Percentiles rank a stretch among this genome's conserved stretches.
phyloP scores from a whole-genome alignment of 2,329 filamentous ascomycete species.

The Cylindrodendrum hubeiense region DNA sequence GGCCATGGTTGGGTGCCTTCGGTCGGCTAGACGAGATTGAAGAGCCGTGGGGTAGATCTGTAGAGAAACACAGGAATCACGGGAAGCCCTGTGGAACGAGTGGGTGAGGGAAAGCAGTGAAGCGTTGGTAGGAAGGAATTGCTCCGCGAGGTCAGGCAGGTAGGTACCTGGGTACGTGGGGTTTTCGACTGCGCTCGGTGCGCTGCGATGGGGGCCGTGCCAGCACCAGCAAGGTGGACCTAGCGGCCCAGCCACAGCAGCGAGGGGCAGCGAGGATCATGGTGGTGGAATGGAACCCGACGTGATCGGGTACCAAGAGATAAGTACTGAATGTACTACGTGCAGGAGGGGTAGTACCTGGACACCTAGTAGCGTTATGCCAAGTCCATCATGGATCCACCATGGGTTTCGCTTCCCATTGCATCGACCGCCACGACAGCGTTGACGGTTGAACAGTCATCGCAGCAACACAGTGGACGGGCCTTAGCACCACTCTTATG shows the following conservation, averaged over 20 bases:
- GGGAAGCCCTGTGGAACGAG: neutral
- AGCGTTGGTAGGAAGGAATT: neutral
- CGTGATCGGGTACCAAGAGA: slow-evolving; percentile 12
- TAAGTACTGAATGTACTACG: neutral
- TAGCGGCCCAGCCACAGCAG: slow-evolving; percentile 4
- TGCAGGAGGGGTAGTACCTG: slow-evolving; percentile 2
- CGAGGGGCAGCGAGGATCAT: slow-evolving; percentile 8
- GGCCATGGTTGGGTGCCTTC: slow-evolving; percentile 33
- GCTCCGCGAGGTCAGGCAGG: neutral
- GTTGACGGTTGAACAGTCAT: slow-evolving; percentile 26
- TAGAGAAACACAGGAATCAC: neutral
- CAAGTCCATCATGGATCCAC: slow-evolving; percentile 30
- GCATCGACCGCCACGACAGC: slow-evolving; percentile 36
- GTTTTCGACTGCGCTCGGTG: neutral
- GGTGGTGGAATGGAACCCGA: slow-evolving; percentile 16
- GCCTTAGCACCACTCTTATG: slow-evolving; percentile 15
- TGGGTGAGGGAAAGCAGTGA: neutral
- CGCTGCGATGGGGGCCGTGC: slow-evolving; percentile 30
- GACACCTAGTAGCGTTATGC: slow-evolving; percentile 19
- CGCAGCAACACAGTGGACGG: slow-evolving; percentile 23
- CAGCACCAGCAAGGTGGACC: neutral
- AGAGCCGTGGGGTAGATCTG: neutral
- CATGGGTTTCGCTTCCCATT: slow-evolving; percentile 33
- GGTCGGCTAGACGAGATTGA: neutral
- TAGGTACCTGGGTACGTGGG: neutral